Evolutionary conservation across 108 stramenopile genomes (phyloP).

Genomic region (Discostella pseudostelligera): DNA sequence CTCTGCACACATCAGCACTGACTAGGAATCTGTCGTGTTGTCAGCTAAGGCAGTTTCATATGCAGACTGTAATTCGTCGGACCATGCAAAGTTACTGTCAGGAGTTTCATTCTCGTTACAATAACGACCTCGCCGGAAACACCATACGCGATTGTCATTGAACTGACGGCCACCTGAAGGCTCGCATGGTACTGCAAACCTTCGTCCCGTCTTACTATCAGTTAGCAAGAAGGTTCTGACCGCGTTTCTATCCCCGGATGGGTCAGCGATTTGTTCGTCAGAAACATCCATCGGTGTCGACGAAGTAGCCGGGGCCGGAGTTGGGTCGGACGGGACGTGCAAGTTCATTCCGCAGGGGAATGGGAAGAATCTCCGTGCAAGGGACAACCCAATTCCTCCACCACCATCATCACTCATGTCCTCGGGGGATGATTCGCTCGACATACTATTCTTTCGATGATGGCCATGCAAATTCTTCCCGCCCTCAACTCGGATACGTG

Average conservation of each 20-base stretch:
- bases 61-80: slow-evolving; percentile 71
- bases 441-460: slow-evolving; percentile 31
- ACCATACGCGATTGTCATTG: slow-evolving; percentile 82
- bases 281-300: slow-evolving; percentile 53
- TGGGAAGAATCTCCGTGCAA: slow-evolving; percentile 40
- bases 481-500: slow-evolving; percentile 75
- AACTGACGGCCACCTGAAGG: slow-evolving; percentile 82
- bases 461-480: slow-evolving; percentile 44
- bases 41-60: slow-evolving; percentile 62
- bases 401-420: slow-evolving; percentile 39
- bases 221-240: slow-evolving; percentile 82
- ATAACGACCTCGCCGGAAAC: slow-evolving; percentile 83
- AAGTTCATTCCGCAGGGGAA: slow-evolving; percentile 46
- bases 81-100: slow-evolving; percentile 83
- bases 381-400: slow-evolving; percentile 38
- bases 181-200: slow-evolving; percentile 82
- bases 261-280: slow-evolving; percentile 26
- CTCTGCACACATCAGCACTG: background rate
- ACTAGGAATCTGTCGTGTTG: slow-evolving; percentile 1
- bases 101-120: slow-evolving; percentile 73
- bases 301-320: slow-evolving; percentile 8
- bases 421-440: slow-evolving; percentile 29
- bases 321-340: slow-evolving; percentile 33
- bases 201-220: slow-evolving; percentile 70
- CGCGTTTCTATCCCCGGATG: slow-evolving; percentile 29